phyloP scores from a whole-genome alignment of 306 rosid species.

The Cicer judaicum region DNA sequence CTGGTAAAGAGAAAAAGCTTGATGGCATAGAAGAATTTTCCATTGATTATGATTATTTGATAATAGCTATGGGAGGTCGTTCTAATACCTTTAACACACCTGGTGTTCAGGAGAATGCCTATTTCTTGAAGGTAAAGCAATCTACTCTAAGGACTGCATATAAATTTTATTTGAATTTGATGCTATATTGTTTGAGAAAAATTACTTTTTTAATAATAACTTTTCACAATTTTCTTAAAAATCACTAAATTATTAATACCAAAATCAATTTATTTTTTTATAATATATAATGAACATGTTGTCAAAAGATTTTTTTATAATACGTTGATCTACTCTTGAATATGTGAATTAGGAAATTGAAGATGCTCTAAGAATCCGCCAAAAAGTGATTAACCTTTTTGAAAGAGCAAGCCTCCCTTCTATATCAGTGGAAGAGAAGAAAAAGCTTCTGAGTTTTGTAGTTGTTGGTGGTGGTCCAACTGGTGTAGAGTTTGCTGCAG shows the following conservation, averaged over 20 bases:
- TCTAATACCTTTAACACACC: conserved; percentile 96
- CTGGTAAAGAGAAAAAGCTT: conserved; percentile 50
- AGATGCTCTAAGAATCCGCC: conserved; percentile 87
- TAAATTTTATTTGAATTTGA: too few relatives aligned
- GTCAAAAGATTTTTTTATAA: background rate
- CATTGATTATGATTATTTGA: conserved; percentile 83
- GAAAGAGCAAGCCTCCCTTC: conserved; percentile 82
- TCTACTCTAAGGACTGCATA: too few relatives aligned
- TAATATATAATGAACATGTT: too few relatives aligned
- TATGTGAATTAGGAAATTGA: conserved; percentile 79
- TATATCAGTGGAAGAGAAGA: conserved; percentile 77
- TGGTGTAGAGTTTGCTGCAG: conserved; percentile 97
- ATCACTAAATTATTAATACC: too few relatives aligned
- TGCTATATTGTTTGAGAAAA: too few relatives aligned
- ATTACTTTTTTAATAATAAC: too few relatives aligned
- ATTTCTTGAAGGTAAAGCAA: conserved; percentile 77
- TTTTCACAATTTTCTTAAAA: too few relatives aligned
- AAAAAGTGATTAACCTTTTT: conserved; percentile 74
- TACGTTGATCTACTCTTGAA: conserved; percentile 13
- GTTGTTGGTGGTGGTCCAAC: conserved; percentile 98
- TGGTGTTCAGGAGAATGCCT: conserved; percentile 82
- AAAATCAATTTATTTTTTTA: too few relatives aligned
- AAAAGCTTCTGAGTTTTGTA: conserved; percentile 87
- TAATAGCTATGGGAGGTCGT: conserved; percentile 80
- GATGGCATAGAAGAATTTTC: conserved; percentile 69